Evolutionary conservation across 2,329 filamentous ascomycete genomes (phyloP), one percentile per base, ranked within the genome.

Genomic region (Nemania sp.): DNA sequence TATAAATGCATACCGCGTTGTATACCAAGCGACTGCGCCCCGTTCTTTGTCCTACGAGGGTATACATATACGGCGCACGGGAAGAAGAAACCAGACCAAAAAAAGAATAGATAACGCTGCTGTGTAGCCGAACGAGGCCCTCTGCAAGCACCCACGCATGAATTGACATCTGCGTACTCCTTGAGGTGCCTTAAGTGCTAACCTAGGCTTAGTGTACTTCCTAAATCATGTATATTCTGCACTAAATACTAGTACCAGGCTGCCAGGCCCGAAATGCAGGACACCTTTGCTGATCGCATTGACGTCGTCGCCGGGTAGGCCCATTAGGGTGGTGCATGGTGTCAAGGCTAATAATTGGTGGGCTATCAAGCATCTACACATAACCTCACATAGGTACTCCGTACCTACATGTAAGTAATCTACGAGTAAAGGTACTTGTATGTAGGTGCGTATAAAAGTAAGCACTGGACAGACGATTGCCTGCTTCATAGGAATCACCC

Each of bases 11-110:
- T 30, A 26, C 24, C n/a, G 6, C 20, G 39, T n/a, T 7, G 15
- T 28, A 49, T 50, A 46, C 41, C 52, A 39, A 51, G 47, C 37
- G 26, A 37, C 54, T 56, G 54, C 54, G 54, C 54, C 54, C 39
- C 54, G 8, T 24, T 34, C 17, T 36, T 12, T 19, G 33, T 43
- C 28, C 28, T 31, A 14, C 9, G 9, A 5, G 22, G 33, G 37
- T 36, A 45, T 43, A 37, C 44, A 19, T 26, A 46, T 24, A 26
- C 37, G 23, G 31, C 34, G 41, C 31, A 34, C 14, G 19, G 14
- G 8, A 15, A 36, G 33, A 3, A 39, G n/a, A 30, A n/a, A 22
- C 24, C 23, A 2, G 15, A 22, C 22, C 44, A 17, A 24, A 30
- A 45, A 40, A 51, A n/a, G 15, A 43, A 12, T 19, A 42, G 15